Percentiles rank a stretch among this genome's conserved stretches.
Conservation (phyloP, 148 eudicot genomes). For the Polygonum maritimum region DNA sequence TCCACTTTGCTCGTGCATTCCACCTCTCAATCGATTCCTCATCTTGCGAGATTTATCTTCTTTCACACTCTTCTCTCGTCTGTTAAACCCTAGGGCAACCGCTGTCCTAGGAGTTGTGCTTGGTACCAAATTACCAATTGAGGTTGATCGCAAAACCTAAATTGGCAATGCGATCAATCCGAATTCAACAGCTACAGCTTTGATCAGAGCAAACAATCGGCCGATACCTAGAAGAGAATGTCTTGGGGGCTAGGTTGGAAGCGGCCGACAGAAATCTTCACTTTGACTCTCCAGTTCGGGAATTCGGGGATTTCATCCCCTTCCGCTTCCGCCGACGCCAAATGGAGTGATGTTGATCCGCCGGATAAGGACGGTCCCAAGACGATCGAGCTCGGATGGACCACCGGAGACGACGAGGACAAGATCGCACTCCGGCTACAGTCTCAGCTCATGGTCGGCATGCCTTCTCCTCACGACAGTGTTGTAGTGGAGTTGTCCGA, state of each 20-base stretch:
- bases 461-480: conserved; percentile 80
- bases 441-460: conserved; percentile 80
- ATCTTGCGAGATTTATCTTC: background rate
- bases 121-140: background rate
- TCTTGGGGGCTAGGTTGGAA: conserved; percentile 99
- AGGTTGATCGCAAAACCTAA: conserved; percentile 1
- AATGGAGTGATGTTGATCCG: conserved; percentile 7
- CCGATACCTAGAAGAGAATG: conserved; percentile 28
- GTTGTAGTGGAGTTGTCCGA: conserved; percentile 45
- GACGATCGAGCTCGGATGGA: conserved; percentile 79
- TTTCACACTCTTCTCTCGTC: background rate
- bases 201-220: background rate
- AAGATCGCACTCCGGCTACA: conserved; percentile 69
- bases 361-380: conserved; percentile 22
- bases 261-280: conserved; percentile 66
- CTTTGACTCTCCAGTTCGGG: conserved; percentile 63
- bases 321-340: background rate
- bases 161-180: conserved; percentile 9
- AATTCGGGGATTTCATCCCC: conserved; percentile 1
- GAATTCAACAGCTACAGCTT: background rate
- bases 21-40: background rate
- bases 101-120: background rate
- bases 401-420: conserved; percentile 87
- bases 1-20: background rate
- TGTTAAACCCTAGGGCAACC: conserved; percentile 5